These are phyloP conservation scores for Claviceps sorghi DNA, from an alignment of 2,329 filamentous ascomycete species.

Conservation along the genomic window DNA sequence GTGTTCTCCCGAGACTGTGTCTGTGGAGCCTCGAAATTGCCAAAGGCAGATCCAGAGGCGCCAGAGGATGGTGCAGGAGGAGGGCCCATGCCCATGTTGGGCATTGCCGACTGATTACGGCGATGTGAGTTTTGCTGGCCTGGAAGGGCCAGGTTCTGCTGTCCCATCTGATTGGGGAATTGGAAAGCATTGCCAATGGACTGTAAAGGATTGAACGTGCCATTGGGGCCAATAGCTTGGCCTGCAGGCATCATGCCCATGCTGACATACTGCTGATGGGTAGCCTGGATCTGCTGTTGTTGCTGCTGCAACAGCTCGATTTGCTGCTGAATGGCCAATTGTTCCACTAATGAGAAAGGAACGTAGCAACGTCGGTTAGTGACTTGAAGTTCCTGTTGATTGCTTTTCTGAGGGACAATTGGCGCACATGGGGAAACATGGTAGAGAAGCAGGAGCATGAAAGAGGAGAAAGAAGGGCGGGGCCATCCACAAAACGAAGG, in stretches of 20 bases:
- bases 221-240: conserved; percentile 56
- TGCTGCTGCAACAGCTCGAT: conserved; percentile 95
- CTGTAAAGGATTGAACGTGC: conserved; percentile 64
- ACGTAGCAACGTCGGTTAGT: conserved; percentile 1
- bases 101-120: conserved; percentile 93
- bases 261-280: conserved; percentile 93
- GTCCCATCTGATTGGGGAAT: conserved; percentile 65
- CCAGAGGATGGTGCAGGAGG: conserved; percentile 87
- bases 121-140: conserved; percentile 76
- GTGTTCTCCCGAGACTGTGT: conserved; percentile 21
- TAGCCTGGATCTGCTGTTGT: conserved; percentile 92
- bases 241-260: conserved; percentile 87
- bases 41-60: conserved; percentile 63
- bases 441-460: not conserved
- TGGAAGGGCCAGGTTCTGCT: conserved; percentile 63
- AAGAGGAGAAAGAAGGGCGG: not conserved
- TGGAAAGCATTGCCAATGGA: conserved; percentile 77
- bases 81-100: conserved; percentile 78
- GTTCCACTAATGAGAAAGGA: conserved; percentile 56
- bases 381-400: not conserved
- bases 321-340: conserved; percentile 93
- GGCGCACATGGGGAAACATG: not conserved
- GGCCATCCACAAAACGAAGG: not conserved
- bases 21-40: conserved; percentile 55
- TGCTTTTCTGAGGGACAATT: not conserved